Conservation (phyloP, 2,329 filamentous ascomycete species). For the Ophiostoma pallidulum region DNA sequence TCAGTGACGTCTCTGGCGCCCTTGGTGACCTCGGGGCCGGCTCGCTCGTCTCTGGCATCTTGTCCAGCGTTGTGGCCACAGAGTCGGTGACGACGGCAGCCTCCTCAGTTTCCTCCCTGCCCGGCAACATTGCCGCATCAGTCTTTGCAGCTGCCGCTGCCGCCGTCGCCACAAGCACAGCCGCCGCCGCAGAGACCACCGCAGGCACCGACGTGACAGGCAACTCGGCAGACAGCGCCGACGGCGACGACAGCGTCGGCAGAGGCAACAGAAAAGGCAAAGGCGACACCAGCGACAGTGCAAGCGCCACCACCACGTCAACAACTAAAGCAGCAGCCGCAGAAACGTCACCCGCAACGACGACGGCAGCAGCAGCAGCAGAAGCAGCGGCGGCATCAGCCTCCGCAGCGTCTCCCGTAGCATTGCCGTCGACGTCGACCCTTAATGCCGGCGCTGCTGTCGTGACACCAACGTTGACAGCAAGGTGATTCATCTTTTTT, state of each 20-base stretch:
- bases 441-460: background rate
- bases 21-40: conserved; percentile 1
- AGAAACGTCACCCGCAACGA: background rate
- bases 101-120: background rate
- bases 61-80: background rate
- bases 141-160: background rate
- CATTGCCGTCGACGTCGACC: background rate
- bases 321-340: background rate
- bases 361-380: background rate
- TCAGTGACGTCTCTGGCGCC: conserved; percentile 1
- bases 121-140: background rate
- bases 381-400: background rate
- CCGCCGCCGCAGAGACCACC: background rate
- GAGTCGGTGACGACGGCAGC: background rate
- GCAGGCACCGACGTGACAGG: background rate
- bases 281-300: background rate
- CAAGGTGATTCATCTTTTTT: no score
- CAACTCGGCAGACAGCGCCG: conserved; percentile 1
- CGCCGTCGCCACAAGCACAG: background rate
- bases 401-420: background rate
- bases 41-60: background rate
- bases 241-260: background rate
- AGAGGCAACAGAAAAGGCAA: background rate
- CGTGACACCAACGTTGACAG: background rate
- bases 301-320: background rate